phyloP scores from a whole-genome alignment of 331 rosid species.

The Stylosanthes scabra region DNA sequence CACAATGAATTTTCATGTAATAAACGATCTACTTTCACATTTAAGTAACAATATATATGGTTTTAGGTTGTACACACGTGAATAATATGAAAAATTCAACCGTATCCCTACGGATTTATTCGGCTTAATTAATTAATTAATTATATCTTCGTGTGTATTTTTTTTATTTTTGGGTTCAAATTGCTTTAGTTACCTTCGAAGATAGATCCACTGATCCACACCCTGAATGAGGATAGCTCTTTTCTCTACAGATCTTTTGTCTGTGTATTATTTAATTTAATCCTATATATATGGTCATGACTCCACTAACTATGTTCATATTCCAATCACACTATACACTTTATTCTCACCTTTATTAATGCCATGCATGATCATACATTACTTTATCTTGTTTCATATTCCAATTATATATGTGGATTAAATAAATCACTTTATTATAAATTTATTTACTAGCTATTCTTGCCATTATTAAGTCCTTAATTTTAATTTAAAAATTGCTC shows the following conservation, averaged over 20 bases:
- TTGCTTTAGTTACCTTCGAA: not conserved
- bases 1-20: no score
- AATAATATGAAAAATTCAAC: slow-evolving; percentile 22
- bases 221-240: not conserved
- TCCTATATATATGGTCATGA: not conserved
- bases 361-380: not conserved
- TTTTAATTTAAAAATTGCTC: not conserved
- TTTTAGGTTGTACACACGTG: not conserved
- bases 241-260: slow-evolving; percentile 14
- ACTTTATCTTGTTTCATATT: not conserved
- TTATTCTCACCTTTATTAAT: slow-evolving; percentile 31
- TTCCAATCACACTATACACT: slow-evolving; percentile 12
- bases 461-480: not conserved
- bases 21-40: not conserved
- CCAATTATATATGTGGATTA: not conserved
- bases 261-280: slow-evolving; percentile 1
- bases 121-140: not conserved
- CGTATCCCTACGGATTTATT: not conserved
- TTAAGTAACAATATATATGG: not conserved
- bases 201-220: no score
- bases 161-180: not conserved
- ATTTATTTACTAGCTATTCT: not conserved
- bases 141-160: not conserved
- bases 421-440: not conserved
- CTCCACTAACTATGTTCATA: slow-evolving; percentile 42